These are phyloP conservation scores for Perkinsus marinus DNA, from an alignment of 169 alveolate genomes.

Conservation along the genomic window DNA sequence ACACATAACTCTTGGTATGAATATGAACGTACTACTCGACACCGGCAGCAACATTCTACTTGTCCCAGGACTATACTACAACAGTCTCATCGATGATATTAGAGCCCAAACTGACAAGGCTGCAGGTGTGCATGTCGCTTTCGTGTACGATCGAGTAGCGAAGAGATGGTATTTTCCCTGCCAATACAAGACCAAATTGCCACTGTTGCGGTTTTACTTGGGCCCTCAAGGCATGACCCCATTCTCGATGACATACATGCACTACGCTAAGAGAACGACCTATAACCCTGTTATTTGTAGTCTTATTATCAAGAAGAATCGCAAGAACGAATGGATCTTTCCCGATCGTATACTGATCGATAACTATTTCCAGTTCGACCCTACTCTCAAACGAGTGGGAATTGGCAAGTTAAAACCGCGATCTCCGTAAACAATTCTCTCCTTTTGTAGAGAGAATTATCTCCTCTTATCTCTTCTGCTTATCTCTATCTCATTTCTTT, in stretches of 20 bases:
- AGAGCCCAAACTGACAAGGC: not conserved
- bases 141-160: not conserved
- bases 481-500: too few relatives aligned
- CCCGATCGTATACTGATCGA: not conserved
- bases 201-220: not conserved
- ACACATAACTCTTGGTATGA: not conserved
- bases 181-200: not conserved
- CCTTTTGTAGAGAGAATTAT: too few relatives aligned
- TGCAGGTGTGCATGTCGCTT: not conserved
- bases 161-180: not conserved
- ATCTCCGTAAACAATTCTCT: too few relatives aligned
- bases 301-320: not conserved
- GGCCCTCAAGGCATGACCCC: not conserved
- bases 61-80: not conserved
- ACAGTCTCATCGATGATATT: not conserved
- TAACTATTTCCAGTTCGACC: not conserved
- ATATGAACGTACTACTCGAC: not conserved
- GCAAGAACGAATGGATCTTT: not conserved
- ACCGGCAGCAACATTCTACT: not conserved
- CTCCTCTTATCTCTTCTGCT: too few relatives aligned
- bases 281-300: not conserved
- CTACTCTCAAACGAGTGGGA: not conserved
- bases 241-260: not conserved
- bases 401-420: too few relatives aligned
- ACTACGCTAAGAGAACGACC: not conserved